Conservation (phyloP, 345 rosid genomes). For the Syzygium jambos region DNA sequence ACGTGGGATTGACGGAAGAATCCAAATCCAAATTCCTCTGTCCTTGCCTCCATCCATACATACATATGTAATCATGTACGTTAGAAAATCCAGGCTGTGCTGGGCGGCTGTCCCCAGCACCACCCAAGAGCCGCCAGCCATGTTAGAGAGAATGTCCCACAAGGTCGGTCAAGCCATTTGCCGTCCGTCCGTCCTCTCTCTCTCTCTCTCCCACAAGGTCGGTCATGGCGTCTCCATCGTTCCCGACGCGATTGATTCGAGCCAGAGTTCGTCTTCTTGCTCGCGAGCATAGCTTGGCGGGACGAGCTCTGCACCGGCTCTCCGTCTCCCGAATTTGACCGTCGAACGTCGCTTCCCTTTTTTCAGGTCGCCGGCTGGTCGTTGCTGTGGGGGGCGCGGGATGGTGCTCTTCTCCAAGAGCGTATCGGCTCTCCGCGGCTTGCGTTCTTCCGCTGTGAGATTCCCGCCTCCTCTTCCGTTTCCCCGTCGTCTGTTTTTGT, state of each 20-base stretch:
- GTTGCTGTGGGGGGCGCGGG: background rate
- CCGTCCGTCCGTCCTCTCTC: background rate
- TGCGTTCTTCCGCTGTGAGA: conserved; percentile 4
- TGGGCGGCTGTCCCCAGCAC: background rate
- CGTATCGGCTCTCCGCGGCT: background rate
- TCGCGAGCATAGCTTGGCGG: background rate
- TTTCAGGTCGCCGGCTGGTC: background rate
- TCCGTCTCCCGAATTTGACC: background rate
- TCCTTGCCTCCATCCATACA: background rate
- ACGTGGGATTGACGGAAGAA: background rate
- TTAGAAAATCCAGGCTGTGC: background rate
- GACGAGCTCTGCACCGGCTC: background rate
- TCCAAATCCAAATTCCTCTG: background rate
- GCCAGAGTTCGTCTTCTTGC: background rate
- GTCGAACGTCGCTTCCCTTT: background rate
- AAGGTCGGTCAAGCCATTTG: background rate
- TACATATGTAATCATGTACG: too few relatives aligned
- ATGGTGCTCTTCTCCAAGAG: conserved; percentile 5
- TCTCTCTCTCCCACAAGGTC: background rate
- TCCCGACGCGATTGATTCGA: background rate
- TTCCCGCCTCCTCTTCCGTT: background rate
- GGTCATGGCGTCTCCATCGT: background rate
- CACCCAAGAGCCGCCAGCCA: background rate
- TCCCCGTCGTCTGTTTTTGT: background rate
- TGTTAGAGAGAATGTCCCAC: background rate